These are phyloP conservation scores for Penicillium egyptiacum DNA, from an alignment of 495 filamentous ascomycete species.

Conservation along the genomic window DNA sequence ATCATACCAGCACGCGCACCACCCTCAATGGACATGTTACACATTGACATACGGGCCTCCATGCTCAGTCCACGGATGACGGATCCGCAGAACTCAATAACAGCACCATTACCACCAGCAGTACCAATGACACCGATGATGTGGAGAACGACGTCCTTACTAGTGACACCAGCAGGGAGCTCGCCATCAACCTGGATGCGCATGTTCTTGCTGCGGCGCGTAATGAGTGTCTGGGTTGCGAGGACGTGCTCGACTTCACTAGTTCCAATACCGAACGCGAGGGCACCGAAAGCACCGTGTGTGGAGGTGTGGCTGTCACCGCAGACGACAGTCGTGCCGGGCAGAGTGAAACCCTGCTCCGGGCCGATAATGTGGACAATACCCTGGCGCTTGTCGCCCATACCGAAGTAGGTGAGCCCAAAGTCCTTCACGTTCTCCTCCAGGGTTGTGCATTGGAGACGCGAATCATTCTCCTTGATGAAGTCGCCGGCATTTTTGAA, in stretches of 20 bases:
- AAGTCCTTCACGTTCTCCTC: constrained; percentile 98
- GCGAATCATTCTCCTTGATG: constrained; percentile 90
- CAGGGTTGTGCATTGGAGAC: constrained; percentile 88
- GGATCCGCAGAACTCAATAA: constrained; percentile 96
- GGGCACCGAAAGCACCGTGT: constrained; percentile 92
- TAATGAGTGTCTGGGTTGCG: constrained; percentile 93
- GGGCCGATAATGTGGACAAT: constrained; percentile 99
- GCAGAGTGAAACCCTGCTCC: constrained; percentile 97
- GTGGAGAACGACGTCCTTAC: constrained; percentile 94
- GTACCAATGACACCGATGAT: constrained; percentile 94
- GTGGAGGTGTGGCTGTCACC: constrained; percentile 98
- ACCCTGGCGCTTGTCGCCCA: constrained; percentile 94
- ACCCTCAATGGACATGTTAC: constrained; percentile 99
- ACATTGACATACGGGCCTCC: constrained; percentile 98
- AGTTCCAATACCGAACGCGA: constrained; percentile 97
- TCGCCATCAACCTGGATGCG: constrained; percentile 90
- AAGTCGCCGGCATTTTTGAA: constrained; percentile 84
- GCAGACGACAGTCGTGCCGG: constrained; percentile 95
- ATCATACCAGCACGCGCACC: constrained; percentile 97
- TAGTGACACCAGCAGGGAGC: constrained; percentile 87
- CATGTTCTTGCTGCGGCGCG: constrained; percentile 97
- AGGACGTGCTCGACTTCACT: constrained; percentile 98
- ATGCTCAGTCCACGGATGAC: constrained; percentile 88
- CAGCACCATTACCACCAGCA: constrained; percentile 88
- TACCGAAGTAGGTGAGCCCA: constrained; percentile 94